Evolutionary conservation across 257 asterid species (phyloP), one percentile per base, ranked within the genome.

Genomic region (Handroanthus guayacan): DNA sequence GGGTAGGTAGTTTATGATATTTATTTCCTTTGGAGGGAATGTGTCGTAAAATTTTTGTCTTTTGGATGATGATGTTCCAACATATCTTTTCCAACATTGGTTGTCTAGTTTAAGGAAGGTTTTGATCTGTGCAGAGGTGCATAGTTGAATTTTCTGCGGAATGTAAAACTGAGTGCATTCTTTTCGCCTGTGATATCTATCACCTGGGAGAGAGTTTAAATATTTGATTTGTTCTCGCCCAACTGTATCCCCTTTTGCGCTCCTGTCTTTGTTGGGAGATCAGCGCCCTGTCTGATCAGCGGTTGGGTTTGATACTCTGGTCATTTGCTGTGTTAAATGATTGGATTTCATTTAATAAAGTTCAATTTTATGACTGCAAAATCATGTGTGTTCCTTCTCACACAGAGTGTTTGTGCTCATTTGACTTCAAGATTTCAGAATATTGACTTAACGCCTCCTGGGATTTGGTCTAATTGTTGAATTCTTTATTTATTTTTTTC

Each of bases 61-160:
- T 25, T 52, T 56, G 75, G 72, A 67, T 74, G 72, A 72, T 73
- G 81, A 74, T 77, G 78, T 71, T 78, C 17, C 57, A 39, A 39
- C 61, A 62, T 73, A 70, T 55, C 11, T 54, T 47, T 54, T 61
- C 20, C 47, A 51, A 51, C 79, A 70, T 73, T 76, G 74, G 67
- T 69, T 45, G 45, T 69, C 61, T 63, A 65, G 62, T 25, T 58
- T 66, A 62, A 71, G 75, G 69, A 77, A 69, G 83, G 48, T 80
- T 80, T 70, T 83, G 78, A 76, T 79, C 67, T 75, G 14, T 69
- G 71, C 36, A 0, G 73, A 37, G 80, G 72, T 72, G 83, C 73
- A 41, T 41, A 57, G 69, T 5, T 72, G 74, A 70, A 20, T 75
- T 65, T 74, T 75, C 45, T 20, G 75, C 74, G 52, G 62, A 47